A percentile compares a stretch with the other conserved stretches of the same genome.
Evolutionary conservation across 495 filamentous ascomycete genomes (phyloP).

Genomic region (Lasiosphaeria ovina): DNA sequence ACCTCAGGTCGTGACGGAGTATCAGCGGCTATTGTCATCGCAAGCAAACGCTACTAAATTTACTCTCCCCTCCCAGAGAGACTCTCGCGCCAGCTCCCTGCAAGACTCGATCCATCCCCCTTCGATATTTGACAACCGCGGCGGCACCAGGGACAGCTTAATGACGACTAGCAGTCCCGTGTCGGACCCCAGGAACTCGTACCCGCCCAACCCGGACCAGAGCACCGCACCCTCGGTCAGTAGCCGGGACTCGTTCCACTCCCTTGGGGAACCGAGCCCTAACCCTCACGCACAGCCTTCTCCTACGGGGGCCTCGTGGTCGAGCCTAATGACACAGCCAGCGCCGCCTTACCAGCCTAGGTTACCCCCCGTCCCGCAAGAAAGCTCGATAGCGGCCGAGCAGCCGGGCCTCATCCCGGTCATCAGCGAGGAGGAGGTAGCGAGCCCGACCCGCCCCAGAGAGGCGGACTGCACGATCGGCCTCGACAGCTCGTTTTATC

Average conservation of each 20-base stretch:
- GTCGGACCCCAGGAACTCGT: not conserved
- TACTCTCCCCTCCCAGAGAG: not conserved
- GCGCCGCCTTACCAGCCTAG: not conserved
- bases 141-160: not conserved
- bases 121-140: not conserved
- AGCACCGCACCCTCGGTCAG: conserved; percentile 1
- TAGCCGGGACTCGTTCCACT: conserved; percentile 13
- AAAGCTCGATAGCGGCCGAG: not conserved
- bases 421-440: not conserved
- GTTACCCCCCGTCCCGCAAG: conserved; percentile 4
- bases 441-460: not conserved
- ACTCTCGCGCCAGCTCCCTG: not conserved
- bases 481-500: conserved; percentile 37
- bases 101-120: not conserved
- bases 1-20: no score
- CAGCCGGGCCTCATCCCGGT: conserved; percentile 1
- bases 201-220: not conserved
- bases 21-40: no score
- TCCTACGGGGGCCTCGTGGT: conserved; percentile 6
- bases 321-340: not conserved
- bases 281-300: not conserved
- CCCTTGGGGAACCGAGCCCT: conserved; percentile 4
- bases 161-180: conserved; percentile 11
- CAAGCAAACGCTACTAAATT: no score
- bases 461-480: conserved; percentile 36